phyloP scores from a whole-genome alignment of 2,329 filamentous ascomycete species.

The Nemania sp. region DNA sequence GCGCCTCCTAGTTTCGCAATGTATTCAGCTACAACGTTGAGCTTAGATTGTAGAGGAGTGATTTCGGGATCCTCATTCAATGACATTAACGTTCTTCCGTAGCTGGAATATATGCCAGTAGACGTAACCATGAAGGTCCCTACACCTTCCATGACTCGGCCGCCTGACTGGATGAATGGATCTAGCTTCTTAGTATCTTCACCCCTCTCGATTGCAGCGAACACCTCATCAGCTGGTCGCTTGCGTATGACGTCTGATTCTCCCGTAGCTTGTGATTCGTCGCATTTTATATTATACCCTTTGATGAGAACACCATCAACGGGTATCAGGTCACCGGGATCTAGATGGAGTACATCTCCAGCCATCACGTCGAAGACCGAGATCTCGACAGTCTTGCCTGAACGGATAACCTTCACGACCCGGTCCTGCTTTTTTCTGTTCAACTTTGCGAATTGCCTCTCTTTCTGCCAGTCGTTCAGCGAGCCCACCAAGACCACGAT shows the following conservation, averaged over 20 bases:
- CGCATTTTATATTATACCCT: conserved; percentile 80
- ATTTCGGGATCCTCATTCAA: conserved; percentile 80
- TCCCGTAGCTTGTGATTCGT: conserved; percentile 83
- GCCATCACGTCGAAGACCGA: conserved; percentile 77
- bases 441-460: conserved; percentile 80
- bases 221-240: conserved; percentile 74
- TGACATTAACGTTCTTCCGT: conserved; percentile 80
- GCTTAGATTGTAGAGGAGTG: conserved; percentile 80
- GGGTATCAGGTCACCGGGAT: conserved; percentile 79
- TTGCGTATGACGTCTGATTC: conserved; percentile 83
- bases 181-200: conserved; percentile 78
- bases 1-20: conserved; percentile 82
- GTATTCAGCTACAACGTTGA: conserved; percentile 80
- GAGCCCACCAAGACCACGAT: conserved; percentile 83
- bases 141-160: conserved; percentile 81
- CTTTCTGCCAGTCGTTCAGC: conserved; percentile 84
- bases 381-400: conserved; percentile 75
- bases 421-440: conserved; percentile 85
- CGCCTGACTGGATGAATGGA: conserved; percentile 86
- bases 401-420: conserved; percentile 76
- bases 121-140: conserved; percentile 81
- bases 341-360: conserved; percentile 78
- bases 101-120: conserved; percentile 78
- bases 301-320: conserved; percentile 80
- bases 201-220: conserved; percentile 74